These are phyloP conservation scores for Tritrichomonas musculus DNA, from an alignment of 208 protist species.

Conservation along the genomic window DNA sequence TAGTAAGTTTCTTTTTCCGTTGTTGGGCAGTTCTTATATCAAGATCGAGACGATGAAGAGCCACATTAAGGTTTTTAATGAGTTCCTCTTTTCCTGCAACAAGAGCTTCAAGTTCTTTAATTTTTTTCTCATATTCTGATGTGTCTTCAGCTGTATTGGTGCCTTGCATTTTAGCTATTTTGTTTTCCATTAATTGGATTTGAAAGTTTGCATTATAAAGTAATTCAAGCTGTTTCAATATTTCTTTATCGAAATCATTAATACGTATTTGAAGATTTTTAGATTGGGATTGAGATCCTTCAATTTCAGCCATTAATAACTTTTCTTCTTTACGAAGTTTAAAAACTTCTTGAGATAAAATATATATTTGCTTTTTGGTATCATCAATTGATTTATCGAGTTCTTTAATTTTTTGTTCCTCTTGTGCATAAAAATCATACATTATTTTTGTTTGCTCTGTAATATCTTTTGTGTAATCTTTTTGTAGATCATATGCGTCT, in stretches of 20 bases:
- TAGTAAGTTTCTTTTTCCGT: not conserved
- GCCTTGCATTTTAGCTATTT: not conserved
- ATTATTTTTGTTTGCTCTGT: not conserved
- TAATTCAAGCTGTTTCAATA: not conserved
- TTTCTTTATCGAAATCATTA: not conserved
- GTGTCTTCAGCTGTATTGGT: not conserved
- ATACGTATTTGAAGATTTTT: not conserved
- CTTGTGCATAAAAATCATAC: not conserved
- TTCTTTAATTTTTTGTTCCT: not conserved
- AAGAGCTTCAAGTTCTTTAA: not conserved
- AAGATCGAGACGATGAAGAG: not conserved
- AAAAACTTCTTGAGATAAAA: not conserved
- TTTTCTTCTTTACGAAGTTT: not conserved
- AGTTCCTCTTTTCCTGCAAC: not conserved
- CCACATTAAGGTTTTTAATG: not conserved
- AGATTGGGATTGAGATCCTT: not conserved
- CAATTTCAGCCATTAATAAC: not conserved
- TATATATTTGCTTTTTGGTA: not conserved
- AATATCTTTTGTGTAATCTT: not conserved
- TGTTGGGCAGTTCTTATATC: not conserved
- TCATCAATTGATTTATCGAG: not conserved
- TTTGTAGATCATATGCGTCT: not conserved
- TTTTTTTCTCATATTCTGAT: not conserved
- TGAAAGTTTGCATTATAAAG: constrained; percentile 14
- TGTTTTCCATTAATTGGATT: not conserved